Conservation (phyloP, 1,284 basidiomycete species). For the Albatrellus sp. region DNA sequence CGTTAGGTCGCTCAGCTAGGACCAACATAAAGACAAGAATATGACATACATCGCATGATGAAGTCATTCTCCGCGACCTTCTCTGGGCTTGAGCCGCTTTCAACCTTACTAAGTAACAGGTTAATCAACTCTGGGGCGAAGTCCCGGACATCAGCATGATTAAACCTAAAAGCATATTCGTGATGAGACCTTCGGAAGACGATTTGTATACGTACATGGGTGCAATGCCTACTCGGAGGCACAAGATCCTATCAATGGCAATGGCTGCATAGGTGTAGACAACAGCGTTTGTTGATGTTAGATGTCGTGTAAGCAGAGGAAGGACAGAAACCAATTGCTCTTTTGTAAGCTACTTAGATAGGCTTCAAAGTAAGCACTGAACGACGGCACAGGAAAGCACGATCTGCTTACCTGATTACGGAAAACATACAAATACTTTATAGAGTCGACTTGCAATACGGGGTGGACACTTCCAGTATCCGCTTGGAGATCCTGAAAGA, state of each 20-base stretch:
- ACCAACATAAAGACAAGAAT: background rate
- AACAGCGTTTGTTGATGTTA: slow-evolving; percentile 73
- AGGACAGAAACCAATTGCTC: slow-evolving; percentile 87
- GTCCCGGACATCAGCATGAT: slow-evolving; percentile 76
- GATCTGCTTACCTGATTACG: slow-evolving; percentile 66
- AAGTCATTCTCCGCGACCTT: slow-evolving; percentile 98
- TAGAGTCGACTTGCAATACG: slow-evolving; percentile 92
- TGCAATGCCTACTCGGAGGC: slow-evolving; percentile 65
- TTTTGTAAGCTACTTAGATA: slow-evolving; percentile 67
- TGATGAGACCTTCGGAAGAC: background rate
- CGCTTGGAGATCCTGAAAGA: slow-evolving; percentile 81
- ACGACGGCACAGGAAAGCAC: background rate
- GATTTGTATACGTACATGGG: slow-evolving; percentile 29
- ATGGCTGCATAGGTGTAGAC: slow-evolving; percentile 86
- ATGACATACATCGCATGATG: slow-evolving; percentile 82
- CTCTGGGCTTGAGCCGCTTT: slow-evolving; percentile 75
- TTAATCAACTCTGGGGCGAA: slow-evolving; percentile 69
- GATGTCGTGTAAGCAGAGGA: slow-evolving; percentile 79
- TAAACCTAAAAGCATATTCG: slow-evolving; percentile 44
- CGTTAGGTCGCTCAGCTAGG: background rate
- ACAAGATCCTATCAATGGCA: slow-evolving; percentile 81
- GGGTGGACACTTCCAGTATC: slow-evolving; percentile 62
- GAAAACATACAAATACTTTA: slow-evolving; percentile 90
- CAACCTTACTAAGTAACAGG: slow-evolving; percentile 74
- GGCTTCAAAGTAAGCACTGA: background rate